These are phyloP conservation scores for Penicillium steckii DNA, from an alignment of 495 filamentous ascomycete genomes.

Conservation along the genomic window DNA sequence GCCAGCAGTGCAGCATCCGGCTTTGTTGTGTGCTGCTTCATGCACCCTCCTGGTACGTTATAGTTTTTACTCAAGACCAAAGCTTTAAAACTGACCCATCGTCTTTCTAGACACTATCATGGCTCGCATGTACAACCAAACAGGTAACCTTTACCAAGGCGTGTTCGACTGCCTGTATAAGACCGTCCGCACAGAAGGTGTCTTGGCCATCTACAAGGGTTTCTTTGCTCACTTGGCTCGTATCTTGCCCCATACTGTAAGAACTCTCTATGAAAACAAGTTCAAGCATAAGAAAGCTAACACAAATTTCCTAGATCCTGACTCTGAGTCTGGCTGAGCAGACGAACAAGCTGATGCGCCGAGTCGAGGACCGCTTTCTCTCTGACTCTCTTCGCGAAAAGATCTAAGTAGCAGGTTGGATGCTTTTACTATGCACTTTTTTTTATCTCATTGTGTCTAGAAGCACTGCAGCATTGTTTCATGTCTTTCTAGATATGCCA, in stretches of 20 bases:
- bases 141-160: slow-evolving; percentile 89
- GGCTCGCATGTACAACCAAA: slow-evolving; percentile 98
- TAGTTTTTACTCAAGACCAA: neutral
- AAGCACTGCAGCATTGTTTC: slow-evolving; percentile 1
- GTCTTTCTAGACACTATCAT: slow-evolving; percentile 84
- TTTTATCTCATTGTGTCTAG: slow-evolving; percentile 5
- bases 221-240: slow-evolving; percentile 92
- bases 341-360: slow-evolving; percentile 87
- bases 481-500: slow-evolving; percentile 4
- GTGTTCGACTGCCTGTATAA: slow-evolving; percentile 90
- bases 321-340: slow-evolving; percentile 94
- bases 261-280: slow-evolving; percentile 11
- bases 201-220: slow-evolving; percentile 96
- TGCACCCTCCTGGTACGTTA: slow-evolving; percentile 87
- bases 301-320: slow-evolving; percentile 56
- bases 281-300: slow-evolving; percentile 7
- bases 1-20: slow-evolving; percentile 87
- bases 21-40: slow-evolving; percentile 94
- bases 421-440: neutral
- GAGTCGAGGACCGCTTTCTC: slow-evolving; percentile 68
- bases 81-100: slow-evolving; percentile 12
- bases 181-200: slow-evolving; percentile 86
- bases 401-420: slow-evolving; percentile 32
- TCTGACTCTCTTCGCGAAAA: slow-evolving; percentile 47
- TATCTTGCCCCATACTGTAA: slow-evolving; percentile 88